Evolutionary conservation across 306 rosid species (phyloP), one percentile per base, ranked within the genome.

Genomic region (Gastrolobium bilobum): DNA sequence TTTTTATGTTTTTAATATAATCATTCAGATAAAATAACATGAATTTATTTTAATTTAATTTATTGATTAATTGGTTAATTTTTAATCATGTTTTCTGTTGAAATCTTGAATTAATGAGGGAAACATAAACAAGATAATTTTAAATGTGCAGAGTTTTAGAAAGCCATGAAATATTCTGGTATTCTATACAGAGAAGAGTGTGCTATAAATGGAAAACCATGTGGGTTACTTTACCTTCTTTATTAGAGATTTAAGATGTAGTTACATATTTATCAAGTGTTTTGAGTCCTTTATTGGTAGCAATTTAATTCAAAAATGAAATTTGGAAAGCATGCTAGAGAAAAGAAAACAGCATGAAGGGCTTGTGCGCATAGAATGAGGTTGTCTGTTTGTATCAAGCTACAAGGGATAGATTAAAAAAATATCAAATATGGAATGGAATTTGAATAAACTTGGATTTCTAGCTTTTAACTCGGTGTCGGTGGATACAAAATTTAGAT

Each of bases 391-490:
- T 53, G 50, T 47, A 66, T 58, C 43, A 43, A 59, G 13, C 47
- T 35, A n/a, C 52, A 54, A 4, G 76, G 60, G 65, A 46, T 80
- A 10, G 63, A 47, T 35, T 44, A 29, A 57, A 35, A 35, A 69
- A 54, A 57, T 51, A 64, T 74, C 6, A 42, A 69, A 66, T 67
- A 47, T 7, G 4, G 37, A 37, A 38, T 73, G 53, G 38, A 57
- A 56, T 35, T 73, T 54, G 38, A 66, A 65, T 35, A 74, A n/a
- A 56, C 61, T 66, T 50, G 5, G n/a, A 65, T 63, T 56, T 52
- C 26, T 57, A 47, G 47, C 40, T 35, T 73, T 39, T 38, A 46
- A 26, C 30, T 50, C 62, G 83, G 51, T 62, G 62, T 51, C 44
- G 15, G 31, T 31, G 15, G 8, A 58, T 71, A 15, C 29, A 31